A percentile compares a stretch with the other conserved stretches of the same genome.
Evolutionary conservation across 306 rosid species (phyloP).

Genomic region (Casuarina equisetifolia): DNA sequence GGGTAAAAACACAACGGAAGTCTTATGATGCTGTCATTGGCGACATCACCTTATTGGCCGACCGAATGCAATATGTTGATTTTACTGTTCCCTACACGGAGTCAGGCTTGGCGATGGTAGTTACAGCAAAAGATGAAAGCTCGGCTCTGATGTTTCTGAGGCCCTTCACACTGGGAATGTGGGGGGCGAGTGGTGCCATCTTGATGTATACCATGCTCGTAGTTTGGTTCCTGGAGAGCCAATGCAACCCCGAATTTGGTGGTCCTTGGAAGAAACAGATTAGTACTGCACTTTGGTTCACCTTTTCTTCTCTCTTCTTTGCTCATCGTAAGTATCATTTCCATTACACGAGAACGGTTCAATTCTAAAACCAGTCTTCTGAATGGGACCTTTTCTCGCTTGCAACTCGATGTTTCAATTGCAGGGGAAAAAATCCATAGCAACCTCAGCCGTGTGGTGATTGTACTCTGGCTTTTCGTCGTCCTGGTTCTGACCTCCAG

Average conservation of each 20-base stretch:
- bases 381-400: too few species aligned
- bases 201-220: conserved; percentile 55
- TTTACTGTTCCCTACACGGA: conserved; percentile 64
- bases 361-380: too few species aligned
- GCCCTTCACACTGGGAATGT: conserved; percentile 71
- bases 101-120: conserved; percentile 62
- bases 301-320: conserved; percentile 71
- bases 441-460: conserved; percentile 50
- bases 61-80: conserved; percentile 50
- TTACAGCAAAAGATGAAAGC: conserved; percentile 32
- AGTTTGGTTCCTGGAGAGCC: conserved; percentile 61
- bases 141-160: conserved; percentile 59
- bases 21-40: conserved; percentile 60
- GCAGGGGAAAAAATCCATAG: conserved; percentile 51
- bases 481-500: conserved; percentile 58
- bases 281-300: conserved; percentile 57
- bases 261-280: conserved; percentile 57
- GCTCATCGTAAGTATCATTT: conserved; percentile 58
- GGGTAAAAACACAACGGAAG: conserved; percentile 38
- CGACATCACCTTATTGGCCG: conserved; percentile 52
- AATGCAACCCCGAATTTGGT: conserved; percentile 48
- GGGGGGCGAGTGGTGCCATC: conserved; percentile 43
- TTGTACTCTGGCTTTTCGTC: conserved; percentile 55
- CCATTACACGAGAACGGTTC: neutral
- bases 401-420: neutral